Evolutionary conservation across 176 grass and related monocot genomes (phyloP), one percentile per base, ranked within the genome.

Genomic region (Bonia amplexicaulis): DNA sequence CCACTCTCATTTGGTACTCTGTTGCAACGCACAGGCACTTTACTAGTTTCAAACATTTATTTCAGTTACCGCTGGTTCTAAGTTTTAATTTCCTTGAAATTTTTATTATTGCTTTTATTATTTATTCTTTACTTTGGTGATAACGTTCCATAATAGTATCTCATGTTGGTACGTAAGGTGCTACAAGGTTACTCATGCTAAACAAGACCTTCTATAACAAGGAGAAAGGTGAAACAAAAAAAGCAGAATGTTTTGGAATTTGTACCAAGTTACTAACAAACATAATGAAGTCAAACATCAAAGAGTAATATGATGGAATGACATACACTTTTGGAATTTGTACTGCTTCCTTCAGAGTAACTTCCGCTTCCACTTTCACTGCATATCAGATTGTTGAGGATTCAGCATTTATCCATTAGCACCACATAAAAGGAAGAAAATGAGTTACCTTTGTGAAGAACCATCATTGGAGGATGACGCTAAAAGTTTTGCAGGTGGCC

Each of bases 281-380:
- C 16, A 79, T 69, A 82, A 69, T 9, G 12, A 59, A 78, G 27
- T 53, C 68, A 78, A 78, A 69, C 61, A 42, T 74, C 33, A 74
- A 66, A 66, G 51, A 15, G 52, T 14, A 80, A 57, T 48, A 71
- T 31, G 60, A 66, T 73, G 25, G 45, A 79, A 42, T 74, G 7
- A n/a, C 86, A 47, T 89, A 92, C 90, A 89, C 87, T 92, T 89
- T 92, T 85, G 11, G 90, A 92, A 89, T 92, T 69, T 58, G 90
- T 79, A 69, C 86, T 88, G 86, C 90, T 89, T 79, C 83, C 86
- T 79, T 88, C 79, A 78, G 86, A 88, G 72, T 84, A 86, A 82
- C 78, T 88, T 76, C 67, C 66, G 3, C 90, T 92, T 92, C 90
- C 86, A 79, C 86, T 92, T 78, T 92, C 83, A 82, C 90, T 86